Conservation (phyloP, 1,284 basidiomycete species). For the Melampsora medusae region DNA sequence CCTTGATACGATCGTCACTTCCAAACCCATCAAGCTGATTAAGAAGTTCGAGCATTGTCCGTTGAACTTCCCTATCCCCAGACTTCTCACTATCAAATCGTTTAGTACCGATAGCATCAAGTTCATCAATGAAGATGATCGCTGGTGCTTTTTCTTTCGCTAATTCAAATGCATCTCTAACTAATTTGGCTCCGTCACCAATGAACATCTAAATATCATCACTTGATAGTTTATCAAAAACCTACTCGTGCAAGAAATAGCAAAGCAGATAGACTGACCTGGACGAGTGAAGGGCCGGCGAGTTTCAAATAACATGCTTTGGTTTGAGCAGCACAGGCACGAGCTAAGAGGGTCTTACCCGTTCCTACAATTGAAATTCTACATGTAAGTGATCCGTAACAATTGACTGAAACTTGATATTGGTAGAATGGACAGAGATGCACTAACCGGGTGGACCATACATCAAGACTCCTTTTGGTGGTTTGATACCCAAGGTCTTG, state of each 20-base stretch:
- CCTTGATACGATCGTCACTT: constrained; percentile 94
- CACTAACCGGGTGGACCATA: constrained; percentile 70
- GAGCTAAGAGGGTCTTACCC: constrained; percentile 72
- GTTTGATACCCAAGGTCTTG: constrained; percentile 75
- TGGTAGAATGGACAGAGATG: neutral
- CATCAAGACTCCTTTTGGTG: constrained; percentile 75
- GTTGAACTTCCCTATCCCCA: constrained; percentile 96
- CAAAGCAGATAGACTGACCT: constrained; percentile 54
- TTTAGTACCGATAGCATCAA: constrained; percentile 98
- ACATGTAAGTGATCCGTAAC: constrained; percentile 8
- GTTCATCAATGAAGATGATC: constrained; percentile 99
- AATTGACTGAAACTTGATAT: no score
- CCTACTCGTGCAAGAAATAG: neutral
- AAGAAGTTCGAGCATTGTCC: constrained; percentile 96
- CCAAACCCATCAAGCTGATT: constrained; percentile 82
- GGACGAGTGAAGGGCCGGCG: constrained; percentile 72
- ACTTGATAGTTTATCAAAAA: neutral
- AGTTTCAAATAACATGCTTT: constrained; percentile 77
- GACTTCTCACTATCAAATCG: constrained; percentile 97
- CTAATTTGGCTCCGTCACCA: constrained; percentile 91
- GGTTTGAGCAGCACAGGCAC: constrained; percentile 77
- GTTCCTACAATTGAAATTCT: constrained; percentile 60
- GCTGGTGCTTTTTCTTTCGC: constrained; percentile 97
- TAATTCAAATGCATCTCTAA: constrained; percentile 92
- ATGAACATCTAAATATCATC: constrained; percentile 67